Base-by-base conservation (phyloP, 108 stramenopile species). In the Aureococcus anophagefferens region DNA sequence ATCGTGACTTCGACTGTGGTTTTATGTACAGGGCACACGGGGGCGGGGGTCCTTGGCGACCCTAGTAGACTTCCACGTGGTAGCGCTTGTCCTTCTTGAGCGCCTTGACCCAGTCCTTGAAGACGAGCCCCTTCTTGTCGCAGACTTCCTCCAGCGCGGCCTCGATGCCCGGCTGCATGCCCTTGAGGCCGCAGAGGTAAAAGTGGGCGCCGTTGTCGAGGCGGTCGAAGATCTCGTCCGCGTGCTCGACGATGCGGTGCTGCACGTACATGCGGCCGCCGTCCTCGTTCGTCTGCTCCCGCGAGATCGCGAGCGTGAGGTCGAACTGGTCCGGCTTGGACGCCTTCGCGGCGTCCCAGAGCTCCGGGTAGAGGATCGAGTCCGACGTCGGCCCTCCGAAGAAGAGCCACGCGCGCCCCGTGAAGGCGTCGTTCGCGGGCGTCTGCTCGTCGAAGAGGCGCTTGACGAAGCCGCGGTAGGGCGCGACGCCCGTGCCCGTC, bases 151-250 rank as follows among this genome's bases (percentile, higher is more conserved):
- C 51, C 1, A 59, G 51, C 17, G 51, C 51, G 21, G 21, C 51
- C 51, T 59, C 21, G 51, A 59, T 59, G 51, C 51, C 51, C 21
- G 14, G 21, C 51, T 59, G 51, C 92, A 93, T 93, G 9, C 92
- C 92, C 83, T 89, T 90, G 66, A 93, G 76, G 11, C 92, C 92
- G 79, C 92, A 93, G 76, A 93, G 91, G 80, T 91, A 93, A 65
- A 89, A 82, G 62, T 75, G 67, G 31, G 92, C 92, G 29, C 90
- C 90, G 30, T 71, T 66, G 33, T 89, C 88, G 35, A 93, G 69
- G 68, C 77, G 70, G 33, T 80, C 74, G 46, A 89, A 88, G 46
- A 93, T 69, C 44, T 80, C 79, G 35, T 86, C 79, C 31, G 88
- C 87, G 66, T 87, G 75, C 70, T 90, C 79, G 30, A 76, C 72